Base-by-base conservation (phyloP, 495 filamentous ascomycete genomes). In the Symbiotaphrina buchneri region DNA sequence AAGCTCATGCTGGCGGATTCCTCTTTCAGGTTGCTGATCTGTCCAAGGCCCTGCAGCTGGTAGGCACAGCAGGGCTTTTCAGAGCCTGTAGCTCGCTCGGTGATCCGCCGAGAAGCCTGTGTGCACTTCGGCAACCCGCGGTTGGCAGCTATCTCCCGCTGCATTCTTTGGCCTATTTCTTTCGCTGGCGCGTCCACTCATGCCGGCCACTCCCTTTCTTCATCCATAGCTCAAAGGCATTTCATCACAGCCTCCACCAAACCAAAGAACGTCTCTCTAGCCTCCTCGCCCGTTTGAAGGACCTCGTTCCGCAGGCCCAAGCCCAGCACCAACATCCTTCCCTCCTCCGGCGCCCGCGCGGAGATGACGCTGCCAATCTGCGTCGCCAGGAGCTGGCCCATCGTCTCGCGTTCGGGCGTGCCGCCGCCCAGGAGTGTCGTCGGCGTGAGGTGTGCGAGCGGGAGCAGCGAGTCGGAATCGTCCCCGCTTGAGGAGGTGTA, bases 341-440 rank as follows among this genome's bases (percentile, higher is more conserved):
- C 69, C 48, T 97, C 87, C 13, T 74, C 57, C 3, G 77, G 71
- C 32, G 77, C 58, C 38, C 68, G 71, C 32, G 67, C 67, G 20
- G 66, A 53, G 36, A 97, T 65, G 8, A 70, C 65, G 41, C 68
- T 85, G 4, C 75, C 87, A 36, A 94, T 78, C 43, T 93, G 83
- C 30, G 76, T 75, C 22, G 81, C 81, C 46, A 81, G 71, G 3
- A 92, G 63, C 53, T 94, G 87, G 17, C 78, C 85, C 11, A 85
- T 43, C 0, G 74, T 77, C 39, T 93, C 81, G 22, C 84, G 62
- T 29, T 78, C 74, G 35, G 75, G 58, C 11, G 68, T 31, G 21
- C 18, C 69, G 18, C 78, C 74, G 8, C 72, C 82, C 3, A 97
- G 59, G 2, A 97, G 49, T 0, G 87, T 91, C 27, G 71, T 90